phyloP scores from a whole-genome alignment of 176 grass and related monocot genomes.

The Bothriochloa decipiens region DNA sequence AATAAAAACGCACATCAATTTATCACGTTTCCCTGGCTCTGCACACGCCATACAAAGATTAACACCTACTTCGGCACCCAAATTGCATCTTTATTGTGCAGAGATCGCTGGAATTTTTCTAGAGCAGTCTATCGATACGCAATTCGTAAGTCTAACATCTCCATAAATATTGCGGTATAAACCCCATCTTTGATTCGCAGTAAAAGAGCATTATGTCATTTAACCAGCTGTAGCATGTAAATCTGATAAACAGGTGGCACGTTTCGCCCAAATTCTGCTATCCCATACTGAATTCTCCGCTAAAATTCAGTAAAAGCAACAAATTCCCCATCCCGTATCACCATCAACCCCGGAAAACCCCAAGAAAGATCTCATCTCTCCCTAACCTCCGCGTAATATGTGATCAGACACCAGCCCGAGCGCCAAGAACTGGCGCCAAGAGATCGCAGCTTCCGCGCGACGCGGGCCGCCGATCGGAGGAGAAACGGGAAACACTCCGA shows the following conservation, averaged over 20 bases:
- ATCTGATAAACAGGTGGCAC: conserved; percentile 13
- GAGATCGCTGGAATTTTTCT: background rate
- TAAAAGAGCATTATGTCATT: background rate
- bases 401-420: background rate
- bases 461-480: conserved; percentile 4
- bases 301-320: background rate
- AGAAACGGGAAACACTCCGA: background rate
- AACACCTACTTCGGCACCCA: background rate
- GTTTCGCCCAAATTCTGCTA: conserved; percentile 25
- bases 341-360: background rate
- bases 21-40: background rate
- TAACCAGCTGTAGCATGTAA: background rate
- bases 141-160: background rate
- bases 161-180: background rate
- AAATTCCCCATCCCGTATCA: background rate
- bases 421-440: conserved; percentile 7
- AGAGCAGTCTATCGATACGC: background rate
- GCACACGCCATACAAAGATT: conserved; percentile 1
- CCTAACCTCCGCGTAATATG: background rate
- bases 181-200: background rate
- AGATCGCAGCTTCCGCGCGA: conserved; percentile 25
- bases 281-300: conserved; percentile 16
- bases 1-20: background rate
- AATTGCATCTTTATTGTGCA: background rate
- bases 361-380: background rate